These are phyloP conservation scores for Sphaceloma murrayae DNA, from an alignment of 2,329 filamentous ascomycete species.

Conservation along the genomic window DNA sequence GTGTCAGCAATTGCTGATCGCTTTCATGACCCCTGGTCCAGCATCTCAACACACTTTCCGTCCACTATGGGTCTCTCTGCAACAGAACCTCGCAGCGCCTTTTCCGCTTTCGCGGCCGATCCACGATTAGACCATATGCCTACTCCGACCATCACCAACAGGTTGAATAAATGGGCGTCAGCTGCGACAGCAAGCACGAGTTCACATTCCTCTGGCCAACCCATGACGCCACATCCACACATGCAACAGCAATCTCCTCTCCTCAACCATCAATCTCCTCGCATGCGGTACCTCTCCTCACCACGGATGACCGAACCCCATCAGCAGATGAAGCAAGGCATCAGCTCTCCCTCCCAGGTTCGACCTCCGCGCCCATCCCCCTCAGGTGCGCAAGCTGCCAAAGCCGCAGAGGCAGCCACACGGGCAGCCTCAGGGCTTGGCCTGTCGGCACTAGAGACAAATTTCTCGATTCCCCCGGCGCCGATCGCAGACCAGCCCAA, in stretches of 20 bases:
- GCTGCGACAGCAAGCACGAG: background rate
- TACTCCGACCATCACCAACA: background rate
- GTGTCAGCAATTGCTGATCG: constrained; percentile 48
- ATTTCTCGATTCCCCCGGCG: constrained; percentile 23
- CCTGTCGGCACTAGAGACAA: constrained; percentile 29
- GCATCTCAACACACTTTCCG: constrained; percentile 24
- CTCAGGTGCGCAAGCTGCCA: background rate
- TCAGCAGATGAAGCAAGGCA: no score
- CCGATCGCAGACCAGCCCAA: constrained; percentile 18
- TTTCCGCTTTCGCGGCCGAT: constrained; percentile 11
- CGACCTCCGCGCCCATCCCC: no score
- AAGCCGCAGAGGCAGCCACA: constrained; percentile 17
- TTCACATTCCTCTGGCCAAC: constrained; percentile 11
- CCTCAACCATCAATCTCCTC: no score
- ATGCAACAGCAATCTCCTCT: constrained; percentile 21
- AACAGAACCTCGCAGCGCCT: constrained; percentile 12
- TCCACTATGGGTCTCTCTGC: constrained; percentile 1
- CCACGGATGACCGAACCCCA: no score
- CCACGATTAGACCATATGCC: constrained; percentile 10
- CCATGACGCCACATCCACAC: constrained; percentile 17
- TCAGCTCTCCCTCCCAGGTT: no score
- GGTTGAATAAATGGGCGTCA: constrained; percentile 10
- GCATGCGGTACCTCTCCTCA: no score
- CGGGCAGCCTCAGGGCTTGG: constrained; percentile 5
- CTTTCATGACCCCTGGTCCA: constrained; percentile 41